Percentiles rank a stretch among this genome's conserved stretches.
Conservation (phyloP, 768 basidiomycete species). For the Kwoniella shandongensis region DNA sequence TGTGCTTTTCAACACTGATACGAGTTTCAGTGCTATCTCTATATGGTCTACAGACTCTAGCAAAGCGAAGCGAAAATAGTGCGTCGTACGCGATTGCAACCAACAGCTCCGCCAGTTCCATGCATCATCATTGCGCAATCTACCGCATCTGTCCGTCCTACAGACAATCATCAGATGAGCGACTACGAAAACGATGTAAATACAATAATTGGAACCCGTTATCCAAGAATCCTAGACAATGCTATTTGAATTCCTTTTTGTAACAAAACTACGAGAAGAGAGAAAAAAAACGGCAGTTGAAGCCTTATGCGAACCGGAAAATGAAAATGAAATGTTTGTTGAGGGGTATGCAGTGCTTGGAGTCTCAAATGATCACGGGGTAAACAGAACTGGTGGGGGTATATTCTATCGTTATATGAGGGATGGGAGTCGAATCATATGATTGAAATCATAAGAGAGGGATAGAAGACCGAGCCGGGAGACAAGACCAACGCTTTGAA, state of each 20-base stretch:
- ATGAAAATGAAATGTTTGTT: constrained; percentile 4
- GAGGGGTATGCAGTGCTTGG: constrained; percentile 13
- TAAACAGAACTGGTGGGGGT: constrained; percentile 16
- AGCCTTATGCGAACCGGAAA: constrained; percentile 14
- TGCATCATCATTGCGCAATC: constrained; percentile 12
- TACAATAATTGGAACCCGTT: constrained; percentile 16
- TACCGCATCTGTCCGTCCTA: neutral
- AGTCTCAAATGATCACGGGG: constrained; percentile 15
- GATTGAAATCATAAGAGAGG: neutral
- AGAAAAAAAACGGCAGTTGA: constrained; percentile 30
- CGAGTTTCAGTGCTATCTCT: no score
- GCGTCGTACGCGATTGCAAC: no score
- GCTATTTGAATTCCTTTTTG: neutral
- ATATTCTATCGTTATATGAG: constrained; percentile 5
- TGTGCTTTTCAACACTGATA: no score
- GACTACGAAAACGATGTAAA: neutral
- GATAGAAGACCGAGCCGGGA: neutral
- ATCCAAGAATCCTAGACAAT: constrained; percentile 11
- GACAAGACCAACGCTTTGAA: constrained; percentile 17
- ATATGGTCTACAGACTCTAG: neutral
- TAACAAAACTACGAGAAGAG: neutral
- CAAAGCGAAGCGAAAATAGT: no score
- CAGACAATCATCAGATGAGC: neutral
- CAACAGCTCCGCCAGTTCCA: constrained; percentile 31
- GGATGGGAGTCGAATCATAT: neutral